These are phyloP conservation scores for Dactylellina haptotyla DNA, from an alignment of 2,329 filamentous ascomycete genomes.

Conservation along the genomic window DNA sequence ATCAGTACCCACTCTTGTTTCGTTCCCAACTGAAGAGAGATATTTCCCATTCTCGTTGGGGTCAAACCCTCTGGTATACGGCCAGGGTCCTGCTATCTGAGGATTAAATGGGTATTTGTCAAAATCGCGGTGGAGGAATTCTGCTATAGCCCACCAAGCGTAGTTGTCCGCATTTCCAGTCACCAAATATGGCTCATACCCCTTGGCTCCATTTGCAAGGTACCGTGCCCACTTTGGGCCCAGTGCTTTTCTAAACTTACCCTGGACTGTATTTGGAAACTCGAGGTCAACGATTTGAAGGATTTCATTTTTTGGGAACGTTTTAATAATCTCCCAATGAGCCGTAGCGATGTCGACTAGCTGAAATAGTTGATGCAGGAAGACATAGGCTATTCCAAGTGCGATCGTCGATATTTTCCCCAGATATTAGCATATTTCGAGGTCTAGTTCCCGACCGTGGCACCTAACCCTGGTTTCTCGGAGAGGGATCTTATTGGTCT, in stretches of 20 bases:
- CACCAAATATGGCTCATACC: neutral
- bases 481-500: neutral
- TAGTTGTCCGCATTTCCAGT: slow-evolving; percentile 23
- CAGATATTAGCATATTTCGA: neutral
- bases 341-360: neutral
- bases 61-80: neutral
- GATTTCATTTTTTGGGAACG: neutral
- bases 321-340: neutral
- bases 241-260: neutral
- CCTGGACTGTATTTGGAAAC: neutral
- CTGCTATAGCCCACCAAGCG: slow-evolving; percentile 1
- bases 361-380: slow-evolving; percentile 21
- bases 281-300: neutral
- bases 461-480: neutral
- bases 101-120: slow-evolving; percentile 15
- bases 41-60: neutral
- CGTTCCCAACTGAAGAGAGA: neutral
- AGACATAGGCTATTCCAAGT: neutral
- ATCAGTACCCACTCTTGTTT: neutral
- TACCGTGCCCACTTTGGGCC: neutral
- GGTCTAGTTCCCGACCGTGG: neutral
- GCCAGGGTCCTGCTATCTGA: neutral
- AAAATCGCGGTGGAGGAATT: slow-evolving; percentile 3
- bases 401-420: too few relatives aligned
- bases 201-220: neutral